Evolutionary conservation across 495 filamentous ascomycete species (phyloP).

Genomic region (Xylaria flabelliformis): DNA sequence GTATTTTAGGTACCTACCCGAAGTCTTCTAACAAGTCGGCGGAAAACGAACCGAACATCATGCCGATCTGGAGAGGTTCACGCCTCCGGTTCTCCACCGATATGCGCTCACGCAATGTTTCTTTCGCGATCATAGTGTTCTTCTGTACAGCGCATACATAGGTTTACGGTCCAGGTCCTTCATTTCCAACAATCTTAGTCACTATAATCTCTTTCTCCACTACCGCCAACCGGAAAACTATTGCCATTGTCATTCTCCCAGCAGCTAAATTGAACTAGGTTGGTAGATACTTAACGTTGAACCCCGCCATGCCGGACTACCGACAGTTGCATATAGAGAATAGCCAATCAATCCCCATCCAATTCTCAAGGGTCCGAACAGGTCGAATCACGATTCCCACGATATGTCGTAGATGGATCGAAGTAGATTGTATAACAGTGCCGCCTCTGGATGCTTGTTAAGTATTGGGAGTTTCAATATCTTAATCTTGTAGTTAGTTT

Average conservation of each 20-base stretch:
- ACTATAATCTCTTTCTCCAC: too few species aligned
- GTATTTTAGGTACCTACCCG: background rate
- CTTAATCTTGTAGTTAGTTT: background rate
- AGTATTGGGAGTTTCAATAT: background rate
- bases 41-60: constrained; percentile 19
- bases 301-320: background rate
- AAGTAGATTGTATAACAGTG: background rate
- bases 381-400: background rate
- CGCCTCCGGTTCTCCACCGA: constrained; percentile 6
- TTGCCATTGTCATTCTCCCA: background rate
- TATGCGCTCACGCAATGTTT: background rate
- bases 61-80: background rate
- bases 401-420: background rate
- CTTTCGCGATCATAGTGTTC: background rate
- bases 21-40: constrained; percentile 18
- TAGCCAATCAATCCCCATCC: background rate
- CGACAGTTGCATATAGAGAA: background rate
- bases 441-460: background rate
- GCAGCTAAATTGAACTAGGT: background rate
- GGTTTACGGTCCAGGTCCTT: too few species aligned
- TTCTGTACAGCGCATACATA: too few species aligned
- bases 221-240: constrained; percentile 17
- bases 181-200: too few species aligned
- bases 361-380: background rate
- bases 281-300: background rate